These are phyloP conservation scores for Dunaliella primolecta DNA, from an alignment of 139 green algal genomes.

Conservation along the genomic window DNA sequence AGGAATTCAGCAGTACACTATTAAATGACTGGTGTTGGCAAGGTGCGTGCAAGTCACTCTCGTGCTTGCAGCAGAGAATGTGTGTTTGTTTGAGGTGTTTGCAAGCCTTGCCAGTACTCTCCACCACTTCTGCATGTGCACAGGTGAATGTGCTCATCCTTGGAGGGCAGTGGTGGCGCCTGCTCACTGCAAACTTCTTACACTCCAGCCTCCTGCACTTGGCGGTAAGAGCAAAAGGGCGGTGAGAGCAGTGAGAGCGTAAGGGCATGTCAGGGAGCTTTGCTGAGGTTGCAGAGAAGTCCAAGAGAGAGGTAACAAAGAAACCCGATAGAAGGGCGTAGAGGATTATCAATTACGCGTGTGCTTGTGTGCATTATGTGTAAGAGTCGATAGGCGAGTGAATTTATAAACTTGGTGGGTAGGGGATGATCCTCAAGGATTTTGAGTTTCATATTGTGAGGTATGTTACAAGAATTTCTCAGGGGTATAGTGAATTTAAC, in stretches of 20 bases:
- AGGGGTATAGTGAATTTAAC: too few relatives aligned
- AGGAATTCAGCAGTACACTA: too few relatives aligned
- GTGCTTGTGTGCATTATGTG: not conserved
- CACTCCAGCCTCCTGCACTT: slow-evolving; percentile 74
- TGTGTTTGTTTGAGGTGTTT: too few relatives aligned
- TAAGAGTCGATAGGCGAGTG: not conserved
- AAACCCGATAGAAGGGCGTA: not conserved
- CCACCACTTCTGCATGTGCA: not conserved
- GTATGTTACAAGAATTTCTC: not conserved
- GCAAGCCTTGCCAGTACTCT: too few relatives aligned
- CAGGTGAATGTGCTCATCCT: slow-evolving; percentile 73
- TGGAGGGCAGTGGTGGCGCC: slow-evolving; percentile 65
- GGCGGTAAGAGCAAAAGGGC: slow-evolving; percentile 28
- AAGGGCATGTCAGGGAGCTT: not conserved
- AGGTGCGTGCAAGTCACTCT: too few relatives aligned
- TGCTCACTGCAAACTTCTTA: slow-evolving; percentile 72
- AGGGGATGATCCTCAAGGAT: not conserved
- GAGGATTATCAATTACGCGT: not conserved
- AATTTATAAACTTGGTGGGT: not conserved
- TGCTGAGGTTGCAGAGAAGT: not conserved
- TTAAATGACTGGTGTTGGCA: too few relatives aligned
- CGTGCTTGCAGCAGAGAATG: too few relatives aligned
- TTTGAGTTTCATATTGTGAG: not conserved
- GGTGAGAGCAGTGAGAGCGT: not conserved
- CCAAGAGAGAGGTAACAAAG: not conserved